Conservation (phyloP, 164 flowering plant species). For the Tetracentron sinense region DNA sequence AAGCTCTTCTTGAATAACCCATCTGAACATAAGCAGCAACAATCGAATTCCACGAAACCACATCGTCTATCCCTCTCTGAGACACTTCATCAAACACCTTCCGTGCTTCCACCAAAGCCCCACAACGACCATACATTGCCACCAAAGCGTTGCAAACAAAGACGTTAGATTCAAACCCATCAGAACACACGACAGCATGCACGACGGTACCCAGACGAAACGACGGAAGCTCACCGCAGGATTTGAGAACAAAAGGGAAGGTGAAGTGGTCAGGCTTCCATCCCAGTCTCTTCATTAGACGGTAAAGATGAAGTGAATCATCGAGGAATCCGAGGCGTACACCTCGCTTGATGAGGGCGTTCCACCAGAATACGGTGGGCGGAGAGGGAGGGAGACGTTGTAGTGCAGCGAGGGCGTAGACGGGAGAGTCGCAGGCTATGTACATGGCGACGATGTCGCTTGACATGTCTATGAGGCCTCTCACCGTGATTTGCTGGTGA, state of each 20-base stretch:
- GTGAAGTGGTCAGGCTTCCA: slow-evolving; percentile 53
- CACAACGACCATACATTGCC: slow-evolving; percentile 60
- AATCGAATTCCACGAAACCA: slow-evolving; percentile 73
- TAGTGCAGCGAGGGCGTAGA: slow-evolving; percentile 24
- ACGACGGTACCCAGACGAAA: slow-evolving; percentile 34
- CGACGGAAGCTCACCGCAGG: slow-evolving; percentile 44
- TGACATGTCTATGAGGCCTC: slow-evolving; percentile 14
- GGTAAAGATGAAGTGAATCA: slow-evolving; percentile 20
- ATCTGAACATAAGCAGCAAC: slow-evolving; percentile 46
- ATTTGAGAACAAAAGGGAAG: slow-evolving; percentile 52
- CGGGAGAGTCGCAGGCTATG: slow-evolving; percentile 25
- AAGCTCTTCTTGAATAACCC: slow-evolving; percentile 32
- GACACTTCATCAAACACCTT: slow-evolving; percentile 57
- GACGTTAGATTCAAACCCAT: slow-evolving; percentile 60
- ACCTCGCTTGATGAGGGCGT: slow-evolving; percentile 29
- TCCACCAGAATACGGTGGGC: slow-evolving; percentile 42
- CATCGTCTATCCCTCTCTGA: slow-evolving; percentile 42
- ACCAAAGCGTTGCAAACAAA: slow-evolving; percentile 63
- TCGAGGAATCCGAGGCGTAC: slow-evolving; percentile 20
- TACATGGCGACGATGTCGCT: slow-evolving; percentile 22
- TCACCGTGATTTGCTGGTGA: slow-evolving; percentile 36
- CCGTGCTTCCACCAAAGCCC: slow-evolving; percentile 35
- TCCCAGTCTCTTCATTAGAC: slow-evolving; percentile 31
- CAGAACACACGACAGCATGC: slow-evolving; percentile 32
- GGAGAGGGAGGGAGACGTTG: slow-evolving; percentile 25